A percentile compares a stretch with the other conserved stretches of the same genome.
Conservation (phyloP, 169 alveolate species). For the Plasmodium blacklocki region DNA sequence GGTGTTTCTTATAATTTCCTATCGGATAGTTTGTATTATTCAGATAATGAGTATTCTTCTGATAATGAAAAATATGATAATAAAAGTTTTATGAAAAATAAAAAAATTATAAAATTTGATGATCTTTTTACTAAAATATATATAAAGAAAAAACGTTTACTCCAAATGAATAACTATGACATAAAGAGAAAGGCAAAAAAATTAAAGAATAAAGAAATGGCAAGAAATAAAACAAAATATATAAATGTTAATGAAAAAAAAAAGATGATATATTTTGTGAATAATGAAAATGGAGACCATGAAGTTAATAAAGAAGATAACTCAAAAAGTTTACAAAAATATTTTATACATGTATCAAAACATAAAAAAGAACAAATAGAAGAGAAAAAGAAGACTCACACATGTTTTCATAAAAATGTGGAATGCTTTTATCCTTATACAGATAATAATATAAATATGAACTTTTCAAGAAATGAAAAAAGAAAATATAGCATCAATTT, state of each 20-base stretch:
- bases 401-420: no score
- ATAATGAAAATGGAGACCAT: no score
- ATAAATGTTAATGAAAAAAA: background rate
- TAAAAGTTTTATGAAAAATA: background rate
- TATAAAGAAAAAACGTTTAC: constrained; percentile 31
- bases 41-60: constrained; percentile 33
- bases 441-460: no score
- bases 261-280: constrained; percentile 7
- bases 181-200: background rate
- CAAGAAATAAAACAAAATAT: background rate
- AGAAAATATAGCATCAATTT: background rate
- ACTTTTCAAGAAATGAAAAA: no score
- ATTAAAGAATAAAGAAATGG: background rate
- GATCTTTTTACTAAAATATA: constrained; percentile 71
- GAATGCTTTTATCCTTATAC: no score
- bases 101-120: constrained; percentile 50
- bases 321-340: no score
- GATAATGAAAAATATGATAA: constrained; percentile 37
- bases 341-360: no score
- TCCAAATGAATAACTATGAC: constrained; percentile 10
- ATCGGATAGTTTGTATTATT: constrained; percentile 9
- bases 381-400: no score
- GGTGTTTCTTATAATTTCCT: constrained; percentile 35
- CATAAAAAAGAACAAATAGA: no score
- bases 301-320: no score